Evolutionary conservation across 73 alveolate species (phyloP), one percentile per base, ranked within the genome.

Genomic region (Paramecium sexaurelia): DNA sequence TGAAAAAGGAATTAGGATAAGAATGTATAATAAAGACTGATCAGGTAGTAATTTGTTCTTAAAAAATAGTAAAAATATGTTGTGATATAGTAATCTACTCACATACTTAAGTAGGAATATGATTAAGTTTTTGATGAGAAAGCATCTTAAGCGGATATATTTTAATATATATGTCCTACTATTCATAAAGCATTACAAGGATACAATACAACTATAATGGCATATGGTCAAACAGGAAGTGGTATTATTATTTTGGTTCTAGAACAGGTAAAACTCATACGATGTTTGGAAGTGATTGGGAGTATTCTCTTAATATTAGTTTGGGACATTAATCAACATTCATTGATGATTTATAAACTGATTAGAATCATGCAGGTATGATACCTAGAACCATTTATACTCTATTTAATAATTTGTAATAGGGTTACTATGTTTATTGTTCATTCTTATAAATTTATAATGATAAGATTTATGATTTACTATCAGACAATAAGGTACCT

Each of bases 191-290:
- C 94, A 55, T 55, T 93, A 22, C 55, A 91, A 37, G 97, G 97
- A 33, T 95, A 91, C 86, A 95, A 95, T 56, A 87, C 87, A 43
- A 91, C 96, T 10, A 92, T 95, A 20, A 92, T 93, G 43, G 97
- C 97, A 13, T 95, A 95, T 51, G 97, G 97, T 13, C 92, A 95
- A 68, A 95, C 97, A 35, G 96, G 97, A n/a, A 73, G 94, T 13
- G 97, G 97, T 55, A 95, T 78, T 22, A 26, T 17, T 37, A 26
- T 17, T 37, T 9, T 32, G 45, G 45, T 87, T 51, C 15, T 22
- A n/a, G 67, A 69, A 8, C 1, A 75, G 96, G 96, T n/a, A 93
- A 93, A 66, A 93, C 96, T 9, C 71, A 91, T 55, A 93, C 96
- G 6, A 93, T 93, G 96, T 93, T 93, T 91, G 96, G 96, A 7